Percentiles rank a stretch among this genome's conserved stretches.
Conservation (phyloP, 768 basidiomycete genomes). For the Macrolepiota albuminosa region DNA sequence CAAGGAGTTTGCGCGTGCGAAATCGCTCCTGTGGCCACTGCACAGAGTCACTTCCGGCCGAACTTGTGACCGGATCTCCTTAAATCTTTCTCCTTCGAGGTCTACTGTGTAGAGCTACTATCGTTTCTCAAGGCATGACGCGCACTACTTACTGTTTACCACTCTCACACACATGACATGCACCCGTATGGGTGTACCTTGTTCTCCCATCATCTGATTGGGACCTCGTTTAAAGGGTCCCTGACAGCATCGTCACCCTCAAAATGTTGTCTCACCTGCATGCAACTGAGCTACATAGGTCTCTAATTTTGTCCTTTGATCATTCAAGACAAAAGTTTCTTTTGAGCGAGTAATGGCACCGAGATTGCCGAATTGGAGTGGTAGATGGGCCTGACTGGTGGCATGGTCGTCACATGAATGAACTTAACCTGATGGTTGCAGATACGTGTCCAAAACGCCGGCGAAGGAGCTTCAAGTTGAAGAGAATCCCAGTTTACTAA, state of each 20-base stretch:
- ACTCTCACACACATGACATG: constrained; percentile 12
- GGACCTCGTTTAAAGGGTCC: not conserved
- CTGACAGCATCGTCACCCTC: not conserved
- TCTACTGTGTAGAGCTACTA: not conserved
- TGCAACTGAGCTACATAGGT: not conserved
- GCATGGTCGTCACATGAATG: constrained; percentile 7
- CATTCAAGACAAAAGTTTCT: not conserved
- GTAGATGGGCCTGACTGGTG: not conserved
- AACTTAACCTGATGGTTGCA: not conserved
- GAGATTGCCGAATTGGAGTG: not conserved
- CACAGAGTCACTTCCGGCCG: not conserved
- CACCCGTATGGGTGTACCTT: not conserved
- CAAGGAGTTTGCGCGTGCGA: not conserved
- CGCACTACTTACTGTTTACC: not conserved
- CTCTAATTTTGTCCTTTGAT: not conserved
- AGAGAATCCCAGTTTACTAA: not conserved
- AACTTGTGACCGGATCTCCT: not conserved
- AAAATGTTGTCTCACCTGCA: not conserved
- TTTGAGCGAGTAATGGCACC: constrained; percentile 3
- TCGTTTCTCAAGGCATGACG: constrained; percentile 5
- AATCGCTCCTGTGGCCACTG: not conserved
- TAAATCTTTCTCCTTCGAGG: constrained; percentile 15
- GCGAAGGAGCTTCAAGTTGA: not conserved
- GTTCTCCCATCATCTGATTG: constrained; percentile 7
- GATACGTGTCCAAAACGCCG: not conserved